A percentile compares a stretch with the other conserved stretches of the same genome.
These are phyloP conservation scores for Pholiota molesta DNA, from an alignment of 768 basidiomycete species.

Conservation along the genomic window DNA sequence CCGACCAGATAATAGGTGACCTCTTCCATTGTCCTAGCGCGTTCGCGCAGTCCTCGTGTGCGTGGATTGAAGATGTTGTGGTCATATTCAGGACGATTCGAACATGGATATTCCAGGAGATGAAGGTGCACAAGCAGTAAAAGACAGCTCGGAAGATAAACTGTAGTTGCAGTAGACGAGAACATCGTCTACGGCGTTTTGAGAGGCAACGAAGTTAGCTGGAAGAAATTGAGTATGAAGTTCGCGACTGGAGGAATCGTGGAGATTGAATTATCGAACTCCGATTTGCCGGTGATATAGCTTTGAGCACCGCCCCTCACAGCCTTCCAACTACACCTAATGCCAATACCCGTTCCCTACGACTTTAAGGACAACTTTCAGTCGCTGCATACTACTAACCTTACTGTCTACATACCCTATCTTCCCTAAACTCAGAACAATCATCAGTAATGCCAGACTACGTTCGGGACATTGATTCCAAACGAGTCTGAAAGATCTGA, in stretches of 20 bases:
- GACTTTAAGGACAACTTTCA: too few relatives aligned
- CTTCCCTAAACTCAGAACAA: too few relatives aligned
- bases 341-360: too few relatives aligned
- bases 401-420: too few relatives aligned
- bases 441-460: too few relatives aligned
- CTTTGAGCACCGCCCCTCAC: too few relatives aligned
- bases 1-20: constrained; percentile 51
- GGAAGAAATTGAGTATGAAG: too few relatives aligned
- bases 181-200: not conserved
- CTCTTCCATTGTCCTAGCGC: constrained; percentile 55
- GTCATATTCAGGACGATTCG: constrained; percentile 52
- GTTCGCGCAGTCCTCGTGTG: constrained; percentile 50
- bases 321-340: too few relatives aligned
- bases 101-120: constrained; percentile 51
- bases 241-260: not conserved
- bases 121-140: constrained; percentile 56
- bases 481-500: too few relatives aligned
- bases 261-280: not conserved
- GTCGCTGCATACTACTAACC: too few relatives aligned
- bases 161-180: not conserved
- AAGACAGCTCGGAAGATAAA: constrained; percentile 40
- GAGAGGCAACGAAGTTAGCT: not conserved
- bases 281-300: not conserved
- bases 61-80: constrained; percentile 48
- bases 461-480: not conserved